These are phyloP conservation scores for Zoysia japonica DNA, from an alignment of 176 grass and related monocot genomes.

Conservation along the genomic window DNA sequence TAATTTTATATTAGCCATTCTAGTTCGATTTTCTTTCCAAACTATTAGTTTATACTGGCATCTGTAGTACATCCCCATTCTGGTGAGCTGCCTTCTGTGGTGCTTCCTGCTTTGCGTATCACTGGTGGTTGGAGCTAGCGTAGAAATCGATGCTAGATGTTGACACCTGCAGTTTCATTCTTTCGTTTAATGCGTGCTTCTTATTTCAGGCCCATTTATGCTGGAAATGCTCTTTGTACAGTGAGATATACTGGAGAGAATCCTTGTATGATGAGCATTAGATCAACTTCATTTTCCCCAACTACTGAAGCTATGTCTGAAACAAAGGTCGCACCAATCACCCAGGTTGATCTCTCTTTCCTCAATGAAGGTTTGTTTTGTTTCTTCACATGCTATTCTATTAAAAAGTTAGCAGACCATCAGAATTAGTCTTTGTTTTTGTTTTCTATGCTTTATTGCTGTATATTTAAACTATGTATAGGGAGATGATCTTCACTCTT, in stretches of 20 bases:
- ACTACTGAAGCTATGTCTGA: conserved; percentile 45
- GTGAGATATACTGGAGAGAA: conserved; percentile 67
- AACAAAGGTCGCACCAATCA: conserved; percentile 64
- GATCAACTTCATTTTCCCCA: conserved; percentile 81
- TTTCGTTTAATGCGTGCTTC: neutral
- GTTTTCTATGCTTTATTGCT: neutral
- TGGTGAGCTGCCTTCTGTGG: neutral
- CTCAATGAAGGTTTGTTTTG: conserved; percentile 80
- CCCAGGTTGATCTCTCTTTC: conserved; percentile 86
- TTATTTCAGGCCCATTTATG: conserved; percentile 87
- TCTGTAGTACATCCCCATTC: neutral
- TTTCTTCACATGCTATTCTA: conserved; percentile 39
- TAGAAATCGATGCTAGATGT: conserved; percentile 3
- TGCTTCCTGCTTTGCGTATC: neutral
- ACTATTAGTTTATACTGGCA: neutral
- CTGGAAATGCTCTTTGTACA: conserved; percentile 95
- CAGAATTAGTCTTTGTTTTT: neutral
- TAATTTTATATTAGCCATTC: neutral
- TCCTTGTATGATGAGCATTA: conserved; percentile 90
- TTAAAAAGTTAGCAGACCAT: conserved; percentile 4
- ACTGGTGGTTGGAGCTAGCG: neutral
- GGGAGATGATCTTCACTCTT: neutral
- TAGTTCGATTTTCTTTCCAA: neutral
- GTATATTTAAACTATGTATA: conserved; percentile 4
- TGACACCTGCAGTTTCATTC: neutral